Conservation (phyloP, 106 monocot species). For the Acanthochlamys bracteata region DNA sequence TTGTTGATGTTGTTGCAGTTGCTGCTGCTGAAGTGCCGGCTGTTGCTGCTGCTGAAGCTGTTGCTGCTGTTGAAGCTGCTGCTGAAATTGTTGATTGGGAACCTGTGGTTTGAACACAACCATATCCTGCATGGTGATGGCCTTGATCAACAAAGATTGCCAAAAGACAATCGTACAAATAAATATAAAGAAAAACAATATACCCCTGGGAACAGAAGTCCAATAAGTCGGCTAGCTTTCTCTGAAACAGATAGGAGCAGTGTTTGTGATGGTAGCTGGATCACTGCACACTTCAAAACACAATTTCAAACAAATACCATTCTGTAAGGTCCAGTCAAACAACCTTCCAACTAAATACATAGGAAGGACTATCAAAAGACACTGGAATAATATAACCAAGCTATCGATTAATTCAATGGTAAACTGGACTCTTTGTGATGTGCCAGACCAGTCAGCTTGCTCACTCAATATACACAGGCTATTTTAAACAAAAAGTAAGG, state of each 20-base stretch:
- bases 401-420: too few relatives aligned
- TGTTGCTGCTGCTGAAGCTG: constrained; percentile 13
- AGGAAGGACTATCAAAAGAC: too few relatives aligned
- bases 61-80: constrained; percentile 17
- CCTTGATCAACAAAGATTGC: background rate
- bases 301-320: too few relatives aligned
- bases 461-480: too few relatives aligned
- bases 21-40: constrained; percentile 25
- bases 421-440: too few relatives aligned
- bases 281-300: constrained; percentile 83
- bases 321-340: too few relatives aligned
- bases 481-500: too few relatives aligned
- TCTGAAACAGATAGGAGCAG: constrained; percentile 86
- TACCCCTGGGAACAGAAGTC: constrained; percentile 98
- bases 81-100: constrained; percentile 50
- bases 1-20: constrained; percentile 14
- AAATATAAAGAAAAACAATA: background rate
- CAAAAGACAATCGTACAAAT: background rate
- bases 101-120: constrained; percentile 96
- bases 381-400: too few relatives aligned
- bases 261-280: constrained; percentile 90
- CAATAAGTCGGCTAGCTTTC: constrained; percentile 88
- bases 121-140: constrained; percentile 63
- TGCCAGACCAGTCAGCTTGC: too few relatives aligned
- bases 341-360: too few relatives aligned